Evolutionary conservation across 2,329 filamentous ascomycete species (phyloP), one percentile per base, ranked within the genome.

Genomic region (Pseudogymnoascus sp.): DNA sequence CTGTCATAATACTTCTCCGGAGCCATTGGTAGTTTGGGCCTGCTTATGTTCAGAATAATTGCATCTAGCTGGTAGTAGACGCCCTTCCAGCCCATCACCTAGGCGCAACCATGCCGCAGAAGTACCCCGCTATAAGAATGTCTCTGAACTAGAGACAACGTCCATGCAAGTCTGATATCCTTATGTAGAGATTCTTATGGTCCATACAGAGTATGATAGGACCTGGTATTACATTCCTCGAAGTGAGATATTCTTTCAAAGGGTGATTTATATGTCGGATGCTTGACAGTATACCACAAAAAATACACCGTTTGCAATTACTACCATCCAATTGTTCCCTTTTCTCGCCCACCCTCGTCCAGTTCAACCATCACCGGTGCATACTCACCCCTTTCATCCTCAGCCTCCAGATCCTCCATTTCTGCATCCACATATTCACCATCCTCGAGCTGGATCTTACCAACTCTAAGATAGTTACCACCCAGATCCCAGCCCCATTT

Each of bases 401-500:
- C 82, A 1, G 77, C 80, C 64, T 82, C 78, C 39, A 83, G 75
- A 52, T 83, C 81, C 2, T 74, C 73, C 61, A 81, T 71, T 68
- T 80, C 78, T 2, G 78, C 70, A 61, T 80, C 76, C 0, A 82
- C 75, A 65, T 79, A 69, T 70, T 83, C 77, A 26, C 81, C 79
- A 66, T 83, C 81, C 64, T 83, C 81, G 59, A 82, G 74, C 73
- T 78, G 81, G 26, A 80, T 70, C 61, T 74, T 77, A 1, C 81
- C 81, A 19, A 74, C 74, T 3, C 79, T 75, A 5, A 82, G 69
- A 65, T 81, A 82, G 63, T 81, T 76, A 6, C 74, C 78, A 14
- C 77, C 70, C 11, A 87, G 70, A 61, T 86, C 81, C 84, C 84
- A 87, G 3, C 78, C 82, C 58, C 74, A 74, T 55, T 73, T 74